phyloP scores from a whole-genome alignment of 345 rosid genomes.

The Salix udensis region DNA sequence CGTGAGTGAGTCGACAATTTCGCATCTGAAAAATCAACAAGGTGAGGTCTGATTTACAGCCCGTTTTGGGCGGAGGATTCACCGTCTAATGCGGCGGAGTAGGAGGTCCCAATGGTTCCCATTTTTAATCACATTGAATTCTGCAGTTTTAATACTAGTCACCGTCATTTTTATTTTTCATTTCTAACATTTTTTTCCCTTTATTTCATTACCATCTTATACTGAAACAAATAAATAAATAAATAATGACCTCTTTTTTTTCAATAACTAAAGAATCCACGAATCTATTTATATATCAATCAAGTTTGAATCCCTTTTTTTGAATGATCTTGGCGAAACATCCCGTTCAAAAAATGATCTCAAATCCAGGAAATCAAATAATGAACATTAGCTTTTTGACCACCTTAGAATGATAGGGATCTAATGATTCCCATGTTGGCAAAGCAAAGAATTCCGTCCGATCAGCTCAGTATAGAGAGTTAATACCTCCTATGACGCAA shows the following conservation, averaged over 20 bases:
- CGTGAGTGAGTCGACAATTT: too few relatives aligned
- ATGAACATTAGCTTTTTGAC: too few relatives aligned
- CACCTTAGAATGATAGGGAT: too few relatives aligned
- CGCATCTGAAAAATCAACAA: neutral
- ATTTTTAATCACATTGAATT: neutral
- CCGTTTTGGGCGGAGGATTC: neutral
- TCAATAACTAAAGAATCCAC: too few relatives aligned
- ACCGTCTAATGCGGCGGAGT: neutral
- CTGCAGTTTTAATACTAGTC: neutral
- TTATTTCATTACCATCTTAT: neutral
- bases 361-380: too few relatives aligned
- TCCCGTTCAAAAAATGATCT: too few relatives aligned
- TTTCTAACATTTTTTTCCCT: neutral
- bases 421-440: neutral
- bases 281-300: too few relatives aligned
- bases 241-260: too few relatives aligned
- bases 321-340: too few relatives aligned
- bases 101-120: neutral
- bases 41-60: neutral
- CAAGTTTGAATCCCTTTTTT: too few relatives aligned
- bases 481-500: neutral
- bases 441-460: neutral
- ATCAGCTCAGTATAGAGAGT: neutral
- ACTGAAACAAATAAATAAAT: neutral
- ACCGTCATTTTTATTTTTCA: neutral